Base-by-base conservation (phyloP, 1,284 basidiomycete species). In the Anthracocystis panici-leucophaei region DNA sequence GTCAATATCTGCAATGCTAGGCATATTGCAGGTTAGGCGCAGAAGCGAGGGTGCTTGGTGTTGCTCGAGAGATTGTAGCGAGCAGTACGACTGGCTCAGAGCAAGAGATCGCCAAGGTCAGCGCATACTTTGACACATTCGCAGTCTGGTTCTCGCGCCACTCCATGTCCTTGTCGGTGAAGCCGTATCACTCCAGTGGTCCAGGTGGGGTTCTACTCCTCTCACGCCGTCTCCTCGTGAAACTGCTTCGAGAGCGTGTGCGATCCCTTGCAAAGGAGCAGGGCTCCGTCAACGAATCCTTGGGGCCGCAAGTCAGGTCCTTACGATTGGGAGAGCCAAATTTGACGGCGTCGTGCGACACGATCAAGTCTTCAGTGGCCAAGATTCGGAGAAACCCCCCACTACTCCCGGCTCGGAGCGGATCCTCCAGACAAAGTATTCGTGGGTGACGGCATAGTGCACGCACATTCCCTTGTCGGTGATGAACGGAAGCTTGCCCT, bases 41-140 rank as follows among this genome's bases (percentile, higher is more conserved):
- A 67, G 41, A 67, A 63, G 12, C 65, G 57, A 27, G 65, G 60
- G 20, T 67, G 59, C 3, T 64, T 31, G 9, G 60, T 65, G 23
- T 63, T 55, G 40, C 55, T 56, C 33, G 65, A 44, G 1, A 67
- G 54, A 59, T 67, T 67, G 65, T 67, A 67, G 52, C 63, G 65
- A 16, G 65, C 60, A 8, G 55, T 57, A 9, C 65, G 57, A 21
- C 48, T 52, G 33, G 63, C 65, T 59, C 65, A 57, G 8, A 61
- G 89, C 93, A 84, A 55, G 21, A 84, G 64, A 59, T 85, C 84
- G 16, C 84, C 84, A 0, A 83, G 82, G 11, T 78, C 64, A 14
- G 78, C 57, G 46, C 69, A 62, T 5, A 82, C 78, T 46, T 84
- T 82, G 21, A 78, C 64, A 69, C 75, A 79, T 54, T 78, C 70